phyloP scores from a whole-genome alignment of 495 filamentous ascomycete species.

The Bacidia rubella region DNA sequence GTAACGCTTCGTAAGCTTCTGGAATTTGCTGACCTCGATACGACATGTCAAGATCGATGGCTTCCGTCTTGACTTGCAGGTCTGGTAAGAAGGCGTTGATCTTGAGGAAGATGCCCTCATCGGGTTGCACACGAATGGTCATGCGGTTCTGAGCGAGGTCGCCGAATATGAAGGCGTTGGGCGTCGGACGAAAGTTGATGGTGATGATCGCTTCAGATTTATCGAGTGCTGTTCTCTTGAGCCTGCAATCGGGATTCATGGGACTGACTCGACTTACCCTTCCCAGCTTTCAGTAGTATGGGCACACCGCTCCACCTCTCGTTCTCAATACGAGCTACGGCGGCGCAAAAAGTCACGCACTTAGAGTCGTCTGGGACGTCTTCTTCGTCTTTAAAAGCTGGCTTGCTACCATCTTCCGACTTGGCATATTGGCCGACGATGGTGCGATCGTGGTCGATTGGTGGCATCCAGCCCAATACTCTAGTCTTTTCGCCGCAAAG shows the following conservation, averaged over 20 bases:
- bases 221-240: constrained; percentile 43
- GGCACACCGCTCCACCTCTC: constrained; percentile 81
- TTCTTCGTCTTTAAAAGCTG: constrained; percentile 74
- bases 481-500: constrained; percentile 89
- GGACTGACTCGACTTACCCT: constrained; percentile 26
- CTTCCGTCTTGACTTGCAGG: constrained; percentile 71
- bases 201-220: constrained; percentile 84
- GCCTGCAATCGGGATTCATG: background rate
- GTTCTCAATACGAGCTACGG: constrained; percentile 77
- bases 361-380: constrained; percentile 74
- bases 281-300: constrained; percentile 79
- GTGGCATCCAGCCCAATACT: constrained; percentile 61
- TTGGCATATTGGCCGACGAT: constrained; percentile 79
- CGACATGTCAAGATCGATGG: constrained; percentile 73
- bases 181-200: constrained; percentile 75
- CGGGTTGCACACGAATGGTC: constrained; percentile 76
- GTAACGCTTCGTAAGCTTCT: constrained; percentile 75
- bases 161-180: constrained; percentile 70
- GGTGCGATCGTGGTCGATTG: constrained; percentile 75
- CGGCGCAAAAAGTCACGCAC: constrained; percentile 76
- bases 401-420: constrained; percentile 68
- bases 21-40: constrained; percentile 75
- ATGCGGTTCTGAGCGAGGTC: constrained; percentile 74
- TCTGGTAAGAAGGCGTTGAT: constrained; percentile 82
- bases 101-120: constrained; percentile 79